phyloP scores from a whole-genome alignment of 2,329 filamentous ascomycete genomes.

The Fusarium clavum region DNA sequence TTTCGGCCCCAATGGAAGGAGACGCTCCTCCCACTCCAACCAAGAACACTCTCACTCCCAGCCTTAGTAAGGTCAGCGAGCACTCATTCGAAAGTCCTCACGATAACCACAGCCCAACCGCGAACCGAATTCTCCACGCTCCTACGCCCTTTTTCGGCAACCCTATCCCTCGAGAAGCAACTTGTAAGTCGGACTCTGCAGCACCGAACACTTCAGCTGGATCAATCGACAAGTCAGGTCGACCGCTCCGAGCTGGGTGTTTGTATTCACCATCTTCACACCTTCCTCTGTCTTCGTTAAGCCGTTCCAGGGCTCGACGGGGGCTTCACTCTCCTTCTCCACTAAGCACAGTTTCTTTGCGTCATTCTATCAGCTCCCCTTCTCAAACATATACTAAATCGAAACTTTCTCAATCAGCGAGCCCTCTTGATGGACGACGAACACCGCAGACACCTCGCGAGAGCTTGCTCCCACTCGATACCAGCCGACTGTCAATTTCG shows the following conservation, averaged over 20 bases:
- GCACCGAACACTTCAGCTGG: slow-evolving; percentile 24
- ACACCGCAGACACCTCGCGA: slow-evolving; percentile 86
- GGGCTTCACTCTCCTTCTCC: slow-evolving; percentile 53
- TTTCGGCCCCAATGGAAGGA: slow-evolving; percentile 50
- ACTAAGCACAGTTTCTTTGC: slow-evolving; percentile 44
- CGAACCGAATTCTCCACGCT: slow-evolving; percentile 57
- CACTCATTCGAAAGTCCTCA: slow-evolving; percentile 55
- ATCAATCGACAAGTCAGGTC: slow-evolving; percentile 25
- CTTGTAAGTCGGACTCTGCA: slow-evolving; percentile 58
- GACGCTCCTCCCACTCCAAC: slow-evolving; percentile 96
- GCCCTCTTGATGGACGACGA: slow-evolving; percentile 68
- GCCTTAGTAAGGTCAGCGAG: slow-evolving; percentile 54
- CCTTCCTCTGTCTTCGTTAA: slow-evolving; percentile 55
- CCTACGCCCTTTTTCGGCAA: slow-evolving; percentile 57
- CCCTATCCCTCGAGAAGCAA: slow-evolving; percentile 52
- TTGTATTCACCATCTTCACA: slow-evolving; percentile 50
- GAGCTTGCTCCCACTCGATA: slow-evolving; percentile 78
- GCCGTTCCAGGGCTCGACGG: slow-evolving; percentile 47
- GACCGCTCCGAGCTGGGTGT: slow-evolving; percentile 48
- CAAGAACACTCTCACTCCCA: slow-evolving; percentile 70
- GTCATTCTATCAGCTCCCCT: slow-evolving; percentile 45
- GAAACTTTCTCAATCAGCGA: slow-evolving; percentile 64
- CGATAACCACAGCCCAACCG: slow-evolving; percentile 54
- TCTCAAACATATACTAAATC: slow-evolving; percentile 65
- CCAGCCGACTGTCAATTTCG: slow-evolving; percentile 86